Evolutionary conservation across 352 stramenopile genomes (phyloP).

Genomic region (Pythium phragmiticola): DNA sequence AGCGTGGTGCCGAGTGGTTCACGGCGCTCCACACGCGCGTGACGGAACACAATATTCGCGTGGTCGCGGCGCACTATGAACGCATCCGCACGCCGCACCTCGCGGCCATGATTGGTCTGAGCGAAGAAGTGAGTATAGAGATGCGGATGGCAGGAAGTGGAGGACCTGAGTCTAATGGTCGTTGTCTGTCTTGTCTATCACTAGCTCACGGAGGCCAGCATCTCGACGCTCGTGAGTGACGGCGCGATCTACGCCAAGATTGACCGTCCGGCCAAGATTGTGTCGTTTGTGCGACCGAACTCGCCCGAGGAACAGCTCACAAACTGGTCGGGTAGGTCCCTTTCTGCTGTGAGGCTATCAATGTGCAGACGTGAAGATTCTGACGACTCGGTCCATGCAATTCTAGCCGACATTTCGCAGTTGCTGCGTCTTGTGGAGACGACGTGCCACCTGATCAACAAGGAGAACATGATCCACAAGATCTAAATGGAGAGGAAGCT

Average conservation of each 20-base stretch:
- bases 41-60: conserved; percentile 97
- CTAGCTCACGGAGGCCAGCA: conserved; percentile 72
- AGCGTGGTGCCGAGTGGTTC: conserved; percentile 81
- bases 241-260: conserved; percentile 97
- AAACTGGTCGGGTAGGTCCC: conserved; percentile 89
- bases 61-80: conserved; percentile 94
- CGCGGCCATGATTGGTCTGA: conserved; percentile 93
- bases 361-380: neutral
- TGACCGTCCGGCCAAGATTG: conserved; percentile 95
- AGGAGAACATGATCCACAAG: conserved; percentile 98
- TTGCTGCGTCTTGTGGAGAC: conserved; percentile 96
- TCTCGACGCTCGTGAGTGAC: conserved; percentile 91
- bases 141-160: neutral
- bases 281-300: conserved; percentile 91
- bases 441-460: conserved; percentile 98
- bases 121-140: conserved; percentile 67
- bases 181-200: neutral
- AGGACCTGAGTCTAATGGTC: neutral
- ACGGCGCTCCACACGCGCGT: conserved; percentile 91
- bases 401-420: conserved; percentile 91
- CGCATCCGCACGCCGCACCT: conserved; percentile 93
- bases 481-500: conserved; percentile 38
- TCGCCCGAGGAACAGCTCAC: conserved; percentile 93
- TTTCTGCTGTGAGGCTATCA: no score
- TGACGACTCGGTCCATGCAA: neutral